These are phyloP conservation scores for Xylaria sp. DNA, from an alignment of 2,329 filamentous ascomycete species.

Conservation along the genomic window DNA sequence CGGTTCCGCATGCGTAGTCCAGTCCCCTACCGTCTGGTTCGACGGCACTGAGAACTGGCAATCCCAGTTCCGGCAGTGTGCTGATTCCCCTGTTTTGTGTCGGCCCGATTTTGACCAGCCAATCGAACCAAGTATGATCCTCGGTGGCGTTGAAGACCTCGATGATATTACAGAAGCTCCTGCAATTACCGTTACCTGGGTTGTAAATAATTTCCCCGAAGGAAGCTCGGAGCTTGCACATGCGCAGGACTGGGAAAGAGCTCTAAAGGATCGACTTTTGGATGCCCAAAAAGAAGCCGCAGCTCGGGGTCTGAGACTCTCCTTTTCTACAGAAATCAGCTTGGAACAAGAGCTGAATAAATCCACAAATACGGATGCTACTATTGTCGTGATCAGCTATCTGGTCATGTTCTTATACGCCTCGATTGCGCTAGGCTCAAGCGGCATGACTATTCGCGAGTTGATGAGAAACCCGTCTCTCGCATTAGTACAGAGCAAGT, in stretches of 20 bases:
- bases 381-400: constrained; percentile 95
- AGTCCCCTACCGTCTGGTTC: constrained; percentile 92
- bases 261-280: constrained; percentile 74
- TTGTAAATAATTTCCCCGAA: constrained; percentile 84
- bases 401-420: constrained; percentile 99
- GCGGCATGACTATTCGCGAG: constrained; percentile 76
- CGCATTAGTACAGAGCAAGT: constrained; percentile 93
- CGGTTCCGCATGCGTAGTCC: constrained; percentile 86
- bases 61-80: constrained; percentile 72
- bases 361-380: constrained; percentile 96
- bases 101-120: constrained; percentile 89
- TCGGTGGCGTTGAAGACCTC: constrained; percentile 76
- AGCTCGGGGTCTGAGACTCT: constrained; percentile 80
- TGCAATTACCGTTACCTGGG: constrained; percentile 91
- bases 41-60: constrained; percentile 73
- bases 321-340: constrained; percentile 94
- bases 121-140: constrained; percentile 80
- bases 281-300: constrained; percentile 81
- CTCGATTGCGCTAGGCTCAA: constrained; percentile 88
- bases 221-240: constrained; percentile 71
- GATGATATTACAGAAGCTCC: constrained; percentile 72
- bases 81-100: constrained; percentile 80
- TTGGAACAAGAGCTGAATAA: constrained; percentile 96
- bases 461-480: constrained; percentile 82
- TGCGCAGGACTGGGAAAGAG: constrained; percentile 89